Percentiles rank a stretch among this genome's conserved stretches.
phyloP scores from a whole-genome alignment of 2,329 filamentous ascomycete genomes.

The Onygenales sp. region DNA sequence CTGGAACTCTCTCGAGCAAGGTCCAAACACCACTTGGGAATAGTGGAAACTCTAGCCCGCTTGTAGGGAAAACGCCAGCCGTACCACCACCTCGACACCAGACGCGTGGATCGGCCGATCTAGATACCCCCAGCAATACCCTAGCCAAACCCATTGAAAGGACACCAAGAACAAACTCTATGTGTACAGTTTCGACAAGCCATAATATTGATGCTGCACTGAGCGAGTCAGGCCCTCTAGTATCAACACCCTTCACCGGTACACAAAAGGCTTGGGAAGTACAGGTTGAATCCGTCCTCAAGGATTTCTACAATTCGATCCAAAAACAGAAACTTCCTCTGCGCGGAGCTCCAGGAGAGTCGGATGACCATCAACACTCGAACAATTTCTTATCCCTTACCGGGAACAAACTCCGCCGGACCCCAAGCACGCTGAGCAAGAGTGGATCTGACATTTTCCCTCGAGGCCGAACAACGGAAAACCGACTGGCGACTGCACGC shows the following conservation, averaged over 20 bases:
- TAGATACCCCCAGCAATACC: constrained; percentile 12
- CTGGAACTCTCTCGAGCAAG: constrained; percentile 12
- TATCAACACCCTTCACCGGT: constrained; percentile 67
- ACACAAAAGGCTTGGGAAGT: constrained; percentile 72
- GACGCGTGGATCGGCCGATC: constrained; percentile 11
- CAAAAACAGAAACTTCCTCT: constrained; percentile 77
- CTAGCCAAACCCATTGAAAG: constrained; percentile 15
- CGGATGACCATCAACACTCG: constrained; percentile 26
- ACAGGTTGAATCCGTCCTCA: constrained; percentile 82
- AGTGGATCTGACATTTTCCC: constrained; percentile 69
- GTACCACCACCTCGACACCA: constrained; percentile 3
- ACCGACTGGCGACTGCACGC: constrained; percentile 53
- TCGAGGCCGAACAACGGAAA: constrained; percentile 62
- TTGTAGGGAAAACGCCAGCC: constrained; percentile 5
- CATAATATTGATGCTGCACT: constrained; percentile 25
- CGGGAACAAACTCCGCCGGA: constrained; percentile 64
- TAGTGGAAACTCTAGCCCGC: constrained; percentile 1
- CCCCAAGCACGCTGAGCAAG: constrained; percentile 86
- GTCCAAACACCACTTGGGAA: constrained; percentile 12
- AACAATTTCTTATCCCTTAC: constrained; percentile 62
- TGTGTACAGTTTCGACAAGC: constrained; percentile 17
- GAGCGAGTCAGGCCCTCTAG: constrained; percentile 63
- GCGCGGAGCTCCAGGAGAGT: constrained; percentile 55
- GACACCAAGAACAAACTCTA: constrained; percentile 19
- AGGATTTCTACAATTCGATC: constrained; percentile 85